Evolutionary conservation across 805 yeast genomes (phyloP), one percentile per base, ranked within the genome.

Genomic region (Babjeviella inositovora): DNA sequence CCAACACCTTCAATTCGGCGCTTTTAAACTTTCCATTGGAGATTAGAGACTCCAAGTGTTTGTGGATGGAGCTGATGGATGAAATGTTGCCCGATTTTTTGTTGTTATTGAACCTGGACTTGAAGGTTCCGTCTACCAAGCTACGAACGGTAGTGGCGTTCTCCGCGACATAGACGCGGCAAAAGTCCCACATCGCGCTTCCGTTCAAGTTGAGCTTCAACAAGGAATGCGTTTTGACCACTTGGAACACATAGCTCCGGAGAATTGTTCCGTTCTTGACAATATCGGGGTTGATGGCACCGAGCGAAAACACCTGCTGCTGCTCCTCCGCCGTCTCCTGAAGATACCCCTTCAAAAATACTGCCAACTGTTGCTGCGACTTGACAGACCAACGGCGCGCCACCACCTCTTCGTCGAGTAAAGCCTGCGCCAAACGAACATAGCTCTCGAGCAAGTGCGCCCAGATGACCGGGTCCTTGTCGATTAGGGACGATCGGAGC

Each of bases 401-500:
- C 7, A 56, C 33, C 17, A 50, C 49, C 5, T 50, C 42, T 8
- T 41, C 32, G 3, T 38, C 33, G 16, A 63, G 42, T 19, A 76
- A 41, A 28, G 51, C 62, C 27, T 61, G 52, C 33, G 70, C 59
- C 11, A 68, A 49, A 10, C 38, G 42, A 25, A 75, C 65, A 42
- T 74, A 77, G 3, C 65, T 64, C 32, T 73, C 80, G 10, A 77
- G 44, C 11, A 74, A 45, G 40, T 75, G 82, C 4, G 64, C 74
- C 84, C 87, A 77, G 6, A 77, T 77, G 12, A 77, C 84, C 0
- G 92, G 92, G 39, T 77, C 92, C 30, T 68, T 76, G 38, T 77
- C 90, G 5, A 74, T 71, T 39, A 77, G 50, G n/a, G 81, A 69
- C 1, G 85, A 76, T 17, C 90, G 53, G 14, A 77, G 56, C 30